phyloP scores from a whole-genome alignment of 73 alveolate genomes.

The Blepharisma japonicum region DNA sequence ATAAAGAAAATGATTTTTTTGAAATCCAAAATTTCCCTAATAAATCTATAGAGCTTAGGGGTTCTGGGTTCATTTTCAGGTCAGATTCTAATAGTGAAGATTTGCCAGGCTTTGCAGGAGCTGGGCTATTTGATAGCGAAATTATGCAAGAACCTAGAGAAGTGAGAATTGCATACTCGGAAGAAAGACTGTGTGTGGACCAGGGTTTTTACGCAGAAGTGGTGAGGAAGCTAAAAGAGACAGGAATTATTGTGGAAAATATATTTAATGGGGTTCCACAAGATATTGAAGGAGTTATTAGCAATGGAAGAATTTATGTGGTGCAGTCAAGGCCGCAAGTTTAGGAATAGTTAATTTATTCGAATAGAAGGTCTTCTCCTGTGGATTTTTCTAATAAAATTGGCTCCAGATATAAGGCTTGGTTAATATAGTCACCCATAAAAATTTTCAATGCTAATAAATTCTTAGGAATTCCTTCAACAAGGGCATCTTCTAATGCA shows the following conservation, averaged over 20 bases:
- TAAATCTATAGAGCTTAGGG: slow-evolving; percentile 67
- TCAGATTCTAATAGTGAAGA: slow-evolving; percentile 87
- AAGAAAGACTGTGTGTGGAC: slow-evolving; percentile 56
- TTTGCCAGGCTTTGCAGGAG: slow-evolving; percentile 89
- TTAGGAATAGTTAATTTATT: not conserved
- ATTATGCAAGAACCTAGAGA: slow-evolving; percentile 71
- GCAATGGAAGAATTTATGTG: slow-evolving; percentile 61
- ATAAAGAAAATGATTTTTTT: slow-evolving; percentile 41
- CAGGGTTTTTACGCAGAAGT: slow-evolving; percentile 52
- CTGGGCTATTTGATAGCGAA: slow-evolving; percentile 82
- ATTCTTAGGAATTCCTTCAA: not conserved
- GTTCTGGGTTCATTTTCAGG: slow-evolving; percentile 78
- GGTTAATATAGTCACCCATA: not conserved
- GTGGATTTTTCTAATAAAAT: too few relatives aligned
- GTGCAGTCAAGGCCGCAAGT: slow-evolving; percentile 80
- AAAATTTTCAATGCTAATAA: not conserved
- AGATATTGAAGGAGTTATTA: slow-evolving; percentile 82
- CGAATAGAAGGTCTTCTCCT: too few relatives aligned
- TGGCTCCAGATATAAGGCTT: not conserved
- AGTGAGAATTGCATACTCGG: slow-evolving; percentile 52
- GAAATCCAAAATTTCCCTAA: slow-evolving; percentile 64
- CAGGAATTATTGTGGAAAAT: slow-evolving; percentile 68
- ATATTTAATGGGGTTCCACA: slow-evolving; percentile 66
- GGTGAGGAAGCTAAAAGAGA: slow-evolving; percentile 47
- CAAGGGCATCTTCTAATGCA: slow-evolving; percentile 30